Conservation (phyloP, 345 rosid genomes). For the Draba incana region DNA sequence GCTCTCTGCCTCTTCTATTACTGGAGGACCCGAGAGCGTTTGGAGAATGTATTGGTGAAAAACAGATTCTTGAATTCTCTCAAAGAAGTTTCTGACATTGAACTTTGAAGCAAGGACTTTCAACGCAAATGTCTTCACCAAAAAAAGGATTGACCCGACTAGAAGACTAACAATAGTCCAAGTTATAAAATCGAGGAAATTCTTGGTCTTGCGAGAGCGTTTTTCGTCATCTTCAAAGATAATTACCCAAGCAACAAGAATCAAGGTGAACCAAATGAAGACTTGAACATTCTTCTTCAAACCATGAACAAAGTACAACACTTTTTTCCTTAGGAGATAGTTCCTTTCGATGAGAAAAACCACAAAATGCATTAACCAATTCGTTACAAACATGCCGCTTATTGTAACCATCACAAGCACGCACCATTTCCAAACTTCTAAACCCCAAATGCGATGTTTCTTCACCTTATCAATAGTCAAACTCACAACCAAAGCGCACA, state of each 20-base stretch:
- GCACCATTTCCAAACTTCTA: slow-evolving; percentile 83
- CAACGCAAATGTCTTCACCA: slow-evolving; percentile 67
- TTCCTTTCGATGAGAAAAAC: slow-evolving; percentile 81
- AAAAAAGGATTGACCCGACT: slow-evolving; percentile 64
- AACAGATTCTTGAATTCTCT: slow-evolving; percentile 86
- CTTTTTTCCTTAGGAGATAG: slow-evolving; percentile 73
- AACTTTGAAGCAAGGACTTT: slow-evolving; percentile 84
- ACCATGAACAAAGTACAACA: slow-evolving; percentile 92
- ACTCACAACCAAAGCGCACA: slow-evolving; percentile 58
- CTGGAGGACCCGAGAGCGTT: slow-evolving; percentile 77
- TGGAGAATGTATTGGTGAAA: slow-evolving; percentile 80
- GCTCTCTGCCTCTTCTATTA: slow-evolving; percentile 68
- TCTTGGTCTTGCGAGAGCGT: slow-evolving; percentile 48
- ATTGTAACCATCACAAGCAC: slow-evolving; percentile 75
- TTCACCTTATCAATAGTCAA: slow-evolving; percentile 50
- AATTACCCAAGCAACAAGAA: slow-evolving; percentile 68
- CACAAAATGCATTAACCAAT: slow-evolving; percentile 71
- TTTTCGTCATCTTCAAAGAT: slow-evolving; percentile 54
- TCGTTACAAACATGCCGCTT: slow-evolving; percentile 72
- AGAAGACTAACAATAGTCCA: slow-evolving; percentile 69
- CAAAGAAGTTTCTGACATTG: slow-evolving; percentile 81
- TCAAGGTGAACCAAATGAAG: slow-evolving; percentile 68
- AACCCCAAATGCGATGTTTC: slow-evolving; percentile 51
- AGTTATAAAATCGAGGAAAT: slow-evolving; percentile 52
- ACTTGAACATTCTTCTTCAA: slow-evolving; percentile 83